A percentile compares a stretch with the other conserved stretches of the same genome.
Evolutionary conservation across 2,329 filamentous ascomycete genomes (phyloP).

Genomic region (Claviceps citrina): DNA sequence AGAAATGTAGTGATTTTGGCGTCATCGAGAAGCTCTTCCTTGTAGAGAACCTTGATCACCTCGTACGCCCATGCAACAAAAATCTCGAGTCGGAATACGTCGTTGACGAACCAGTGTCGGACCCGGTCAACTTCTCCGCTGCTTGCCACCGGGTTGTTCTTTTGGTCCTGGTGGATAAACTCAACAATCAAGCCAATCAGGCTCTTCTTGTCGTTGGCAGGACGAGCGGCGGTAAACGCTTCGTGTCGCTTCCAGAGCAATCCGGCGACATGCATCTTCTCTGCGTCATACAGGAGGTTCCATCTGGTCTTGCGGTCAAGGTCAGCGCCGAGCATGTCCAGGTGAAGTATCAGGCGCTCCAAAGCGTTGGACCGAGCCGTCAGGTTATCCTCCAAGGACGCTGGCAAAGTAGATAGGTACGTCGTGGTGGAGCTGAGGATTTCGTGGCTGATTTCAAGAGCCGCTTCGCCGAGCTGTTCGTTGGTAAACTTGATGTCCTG

Average conservation of each 20-base stretch:
- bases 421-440: constrained; percentile 64
- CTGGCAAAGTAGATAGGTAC: constrained; percentile 56
- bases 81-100: constrained; percentile 55
- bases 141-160: constrained; percentile 47
- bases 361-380: constrained; percentile 57
- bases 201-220: constrained; percentile 47
- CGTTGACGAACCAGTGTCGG: constrained; percentile 73
- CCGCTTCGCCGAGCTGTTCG: constrained; percentile 60
- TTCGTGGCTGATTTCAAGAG: constrained; percentile 62
- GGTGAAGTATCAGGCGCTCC: constrained; percentile 55
- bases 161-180: constrained; percentile 61
- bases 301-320: constrained; percentile 58
- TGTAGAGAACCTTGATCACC: constrained; percentile 57
- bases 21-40: constrained; percentile 42
- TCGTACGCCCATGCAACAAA: constrained; percentile 68
- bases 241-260: constrained; percentile 74
- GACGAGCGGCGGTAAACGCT: constrained; percentile 42
- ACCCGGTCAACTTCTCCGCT: constrained; percentile 63
- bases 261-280: constrained; percentile 70
- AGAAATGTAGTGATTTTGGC: constrained; percentile 38
- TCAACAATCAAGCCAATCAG: constrained; percentile 61
- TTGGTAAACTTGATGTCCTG: constrained; percentile 50
- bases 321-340: constrained; percentile 49
- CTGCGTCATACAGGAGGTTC: constrained; percentile 74
- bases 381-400: constrained; percentile 70